These are phyloP conservation scores for Elaeis guineensis DNA, from an alignment of 176 grass and related monocot species.

Conservation along the genomic window DNA sequence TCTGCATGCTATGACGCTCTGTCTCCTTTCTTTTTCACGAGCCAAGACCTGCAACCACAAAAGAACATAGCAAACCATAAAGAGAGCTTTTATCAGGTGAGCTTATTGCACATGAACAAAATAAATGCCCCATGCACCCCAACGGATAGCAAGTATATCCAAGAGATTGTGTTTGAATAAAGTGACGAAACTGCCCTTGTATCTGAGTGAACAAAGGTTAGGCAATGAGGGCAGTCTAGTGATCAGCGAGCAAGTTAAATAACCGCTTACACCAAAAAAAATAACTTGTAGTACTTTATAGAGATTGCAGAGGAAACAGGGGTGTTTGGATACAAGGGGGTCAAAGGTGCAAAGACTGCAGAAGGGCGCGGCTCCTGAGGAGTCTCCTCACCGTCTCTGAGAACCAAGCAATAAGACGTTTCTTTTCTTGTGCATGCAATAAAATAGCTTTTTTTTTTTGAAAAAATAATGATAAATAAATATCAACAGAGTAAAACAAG, in stretches of 20 bases:
- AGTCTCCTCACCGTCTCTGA: constrained; percentile 32
- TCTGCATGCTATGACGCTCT: constrained; percentile 55
- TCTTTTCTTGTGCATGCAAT: constrained; percentile 45
- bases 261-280: too few species aligned
- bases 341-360: constrained; percentile 29
- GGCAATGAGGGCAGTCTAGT: constrained; percentile 9
- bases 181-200: constrained; percentile 19
- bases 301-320: constrained; percentile 6
- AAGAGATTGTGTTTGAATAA: constrained; percentile 1
- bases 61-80: constrained; percentile 9
- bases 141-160: neutral
- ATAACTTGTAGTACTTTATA: neutral
- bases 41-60: constrained; percentile 30
- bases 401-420: neutral
- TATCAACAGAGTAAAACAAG: too few species aligned
- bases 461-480: too few species aligned
- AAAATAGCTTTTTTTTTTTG: constrained; percentile 6
- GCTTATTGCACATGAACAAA: neutral
- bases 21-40: constrained; percentile 21
- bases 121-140: neutral
- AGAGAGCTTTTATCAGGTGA: neutral
- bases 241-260: neutral
- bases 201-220: neutral
- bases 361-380: constrained; percentile 25
- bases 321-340: neutral